These are phyloP conservation scores for Phylloporus sp. DNA, from an alignment of 768 basidiomycete species.

Conservation along the genomic window DNA sequence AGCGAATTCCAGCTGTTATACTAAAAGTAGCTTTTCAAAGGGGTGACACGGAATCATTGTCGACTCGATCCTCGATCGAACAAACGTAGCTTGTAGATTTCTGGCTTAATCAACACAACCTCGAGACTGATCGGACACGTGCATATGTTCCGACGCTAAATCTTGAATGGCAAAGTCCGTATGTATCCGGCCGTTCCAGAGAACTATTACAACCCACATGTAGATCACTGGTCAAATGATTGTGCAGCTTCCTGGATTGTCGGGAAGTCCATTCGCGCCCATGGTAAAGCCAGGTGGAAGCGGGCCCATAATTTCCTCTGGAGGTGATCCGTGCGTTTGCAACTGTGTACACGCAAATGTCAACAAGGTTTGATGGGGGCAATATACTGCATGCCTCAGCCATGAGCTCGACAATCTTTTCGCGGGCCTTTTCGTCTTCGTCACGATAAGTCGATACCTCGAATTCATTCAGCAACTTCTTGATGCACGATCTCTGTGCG, in stretches of 20 bases:
- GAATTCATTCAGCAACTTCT: constrained; percentile 60
- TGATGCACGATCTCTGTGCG: constrained; percentile 54
- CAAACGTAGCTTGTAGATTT: too few relatives aligned
- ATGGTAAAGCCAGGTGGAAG: constrained; percentile 67
- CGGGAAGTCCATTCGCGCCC: constrained; percentile 52
- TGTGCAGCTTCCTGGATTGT: constrained; percentile 34
- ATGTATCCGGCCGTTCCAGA: too few relatives aligned
- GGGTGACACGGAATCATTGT: too few relatives aligned
- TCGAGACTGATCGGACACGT: too few relatives aligned
- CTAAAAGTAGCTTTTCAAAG: too few relatives aligned
- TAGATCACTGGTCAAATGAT: too few relatives aligned
- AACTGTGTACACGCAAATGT: constrained; percentile 28
- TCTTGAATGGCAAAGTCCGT: too few relatives aligned
- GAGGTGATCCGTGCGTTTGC: constrained; percentile 76
- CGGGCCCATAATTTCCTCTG: constrained; percentile 78
- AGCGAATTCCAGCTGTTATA: too few relatives aligned
- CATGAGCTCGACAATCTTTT: constrained; percentile 65
- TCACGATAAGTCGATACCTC: constrained; percentile 60
- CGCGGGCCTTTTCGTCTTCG: constrained; percentile 41
- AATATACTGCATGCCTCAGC: constrained; percentile 52
- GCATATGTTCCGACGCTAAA: too few relatives aligned
- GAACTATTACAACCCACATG: too few relatives aligned
- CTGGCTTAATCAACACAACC: too few relatives aligned
- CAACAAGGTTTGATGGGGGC: background rate
- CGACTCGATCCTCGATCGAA: too few relatives aligned